These are phyloP conservation scores for Ascochyta rabiei DNA, from an alignment of 2,329 filamentous ascomycete species.

Conservation along the genomic window DNA sequence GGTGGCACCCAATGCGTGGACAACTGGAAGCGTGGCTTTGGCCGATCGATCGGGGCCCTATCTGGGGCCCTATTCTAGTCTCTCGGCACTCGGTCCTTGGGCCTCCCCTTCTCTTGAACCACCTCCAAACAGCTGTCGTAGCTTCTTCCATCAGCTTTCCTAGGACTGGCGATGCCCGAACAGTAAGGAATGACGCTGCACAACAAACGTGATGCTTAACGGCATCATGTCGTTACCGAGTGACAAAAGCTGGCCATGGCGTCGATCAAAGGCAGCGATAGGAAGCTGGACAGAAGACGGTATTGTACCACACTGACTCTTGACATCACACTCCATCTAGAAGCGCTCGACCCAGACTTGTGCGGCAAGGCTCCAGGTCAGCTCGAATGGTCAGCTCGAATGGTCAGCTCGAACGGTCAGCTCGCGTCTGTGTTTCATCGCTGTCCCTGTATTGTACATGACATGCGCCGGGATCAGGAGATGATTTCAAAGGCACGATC, in stretches of 20 bases:
- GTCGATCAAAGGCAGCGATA: not conserved
- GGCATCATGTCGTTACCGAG: not conserved
- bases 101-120: not conserved
- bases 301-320: not conserved
- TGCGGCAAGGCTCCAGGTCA: not conserved
- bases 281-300: not conserved
- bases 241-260: not conserved
- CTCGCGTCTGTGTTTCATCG: not conserved
- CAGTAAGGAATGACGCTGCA: not conserved
- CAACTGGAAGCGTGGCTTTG: not conserved
- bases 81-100: not conserved
- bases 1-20: not conserved
- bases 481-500: too few relatives aligned
- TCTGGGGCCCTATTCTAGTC: not conserved
- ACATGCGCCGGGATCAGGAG: not conserved
- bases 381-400: not conserved
- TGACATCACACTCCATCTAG: not conserved
- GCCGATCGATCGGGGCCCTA: not conserved
- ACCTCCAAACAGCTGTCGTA: not conserved
- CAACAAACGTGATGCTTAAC: not conserved
- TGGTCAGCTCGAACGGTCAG: not conserved
- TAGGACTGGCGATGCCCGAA: not conserved
- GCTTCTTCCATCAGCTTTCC: not conserved
- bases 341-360: not conserved
- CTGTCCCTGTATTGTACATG: not conserved